Conservation (phyloP, 345 rosid genomes). For the Lepidium sativum region DNA sequence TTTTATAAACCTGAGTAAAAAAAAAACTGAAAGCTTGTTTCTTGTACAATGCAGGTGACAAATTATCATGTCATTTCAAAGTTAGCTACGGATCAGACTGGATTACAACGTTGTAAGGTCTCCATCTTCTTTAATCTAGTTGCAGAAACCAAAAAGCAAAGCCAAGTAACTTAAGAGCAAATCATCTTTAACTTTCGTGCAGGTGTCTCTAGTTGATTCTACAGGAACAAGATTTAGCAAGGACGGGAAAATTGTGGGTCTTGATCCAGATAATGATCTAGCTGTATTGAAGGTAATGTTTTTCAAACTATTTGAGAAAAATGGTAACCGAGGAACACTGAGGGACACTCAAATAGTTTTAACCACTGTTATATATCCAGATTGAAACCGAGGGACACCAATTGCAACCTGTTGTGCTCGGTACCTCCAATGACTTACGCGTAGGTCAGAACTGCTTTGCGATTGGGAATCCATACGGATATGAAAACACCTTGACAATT, state of each 20-base stretch:
- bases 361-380: constrained; percentile 18
- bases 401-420: constrained; percentile 61
- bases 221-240: constrained; percentile 51
- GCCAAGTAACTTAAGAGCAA: neutral
- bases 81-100: constrained; percentile 62
- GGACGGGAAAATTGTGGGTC: constrained; percentile 62
- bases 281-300: constrained; percentile 65
- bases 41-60: constrained; percentile 47
- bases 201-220: constrained; percentile 66
- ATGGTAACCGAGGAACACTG: too few relatives aligned
- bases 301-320: neutral
- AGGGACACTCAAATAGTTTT: too few relatives aligned
- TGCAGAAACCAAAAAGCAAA: neutral
- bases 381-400: constrained; percentile 60
- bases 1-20: neutral
- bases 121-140: constrained; percentile 5
- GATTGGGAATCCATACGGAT: constrained; percentile 85
- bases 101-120: constrained; percentile 85
- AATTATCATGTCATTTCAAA: constrained; percentile 81
- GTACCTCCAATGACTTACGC: constrained; percentile 57
- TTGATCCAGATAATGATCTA: constrained; percentile 71
- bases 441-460: constrained; percentile 89
- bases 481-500: constrained; percentile 84
- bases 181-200: neutral
- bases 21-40: neutral